Conservation (phyloP, 116 monocot genomes). For the Cymodocea nodosa region DNA sequence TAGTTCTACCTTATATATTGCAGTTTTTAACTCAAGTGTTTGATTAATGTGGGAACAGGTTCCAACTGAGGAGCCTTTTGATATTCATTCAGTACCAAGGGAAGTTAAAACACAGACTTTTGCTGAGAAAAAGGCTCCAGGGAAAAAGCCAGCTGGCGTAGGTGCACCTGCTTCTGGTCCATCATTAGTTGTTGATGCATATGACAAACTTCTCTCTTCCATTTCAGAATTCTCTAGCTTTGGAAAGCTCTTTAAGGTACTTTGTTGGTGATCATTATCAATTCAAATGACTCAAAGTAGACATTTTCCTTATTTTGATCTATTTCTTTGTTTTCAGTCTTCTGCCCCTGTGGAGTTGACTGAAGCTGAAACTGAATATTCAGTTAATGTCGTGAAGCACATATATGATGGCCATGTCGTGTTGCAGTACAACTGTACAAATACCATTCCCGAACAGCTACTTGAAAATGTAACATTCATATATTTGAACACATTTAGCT, state of each 20-base stretch:
- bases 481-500: background rate
- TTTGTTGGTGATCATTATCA: background rate
- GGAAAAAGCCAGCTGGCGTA: constrained; percentile 57
- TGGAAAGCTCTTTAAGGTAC: constrained; percentile 92
- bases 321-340: constrained; percentile 43
- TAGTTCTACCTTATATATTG: background rate
- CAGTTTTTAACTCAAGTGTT: too few species aligned
- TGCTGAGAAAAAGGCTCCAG: constrained; percentile 74
- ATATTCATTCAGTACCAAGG: constrained; percentile 66
- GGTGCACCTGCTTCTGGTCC: constrained; percentile 42
- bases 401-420: constrained; percentile 70
- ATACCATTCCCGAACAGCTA: constrained; percentile 87
- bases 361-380: constrained; percentile 97
- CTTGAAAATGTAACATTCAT: constrained; percentile 63
- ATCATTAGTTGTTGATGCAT: constrained; percentile 59
- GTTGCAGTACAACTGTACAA: constrained; percentile 95
- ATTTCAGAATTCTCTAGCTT: constrained; percentile 87
- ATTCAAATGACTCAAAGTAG: too few species aligned
- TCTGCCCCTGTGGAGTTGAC: constrained; percentile 92
- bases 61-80: constrained; percentile 76
- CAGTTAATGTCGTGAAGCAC: constrained; percentile 96
- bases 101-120: constrained; percentile 83
- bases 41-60: constrained; percentile 25
- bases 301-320: background rate
- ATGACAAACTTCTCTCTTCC: constrained; percentile 81